Conservation (phyloP, 129 eudicot species). For the Chrysanthemum seticuspe region DNA sequence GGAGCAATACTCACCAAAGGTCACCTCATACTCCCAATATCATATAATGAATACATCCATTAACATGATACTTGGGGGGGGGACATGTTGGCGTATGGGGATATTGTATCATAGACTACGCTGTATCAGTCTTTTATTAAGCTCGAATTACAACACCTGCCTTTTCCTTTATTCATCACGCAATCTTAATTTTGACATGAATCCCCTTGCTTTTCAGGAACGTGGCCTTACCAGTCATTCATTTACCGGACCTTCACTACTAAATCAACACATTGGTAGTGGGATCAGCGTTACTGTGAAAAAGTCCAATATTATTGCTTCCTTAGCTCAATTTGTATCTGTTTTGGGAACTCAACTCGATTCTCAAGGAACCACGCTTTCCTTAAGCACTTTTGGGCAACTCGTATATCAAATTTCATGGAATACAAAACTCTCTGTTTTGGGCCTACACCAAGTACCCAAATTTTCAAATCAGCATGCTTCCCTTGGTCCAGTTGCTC, state of each 20-base stretch:
- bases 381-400: conserved; percentile 75
- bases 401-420: conserved; percentile 57
- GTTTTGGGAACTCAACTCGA: conserved; percentile 33
- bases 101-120: too few relatives aligned
- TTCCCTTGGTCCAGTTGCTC: conserved; percentile 49
- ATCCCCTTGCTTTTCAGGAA: conserved; percentile 6
- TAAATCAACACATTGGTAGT: conserved; percentile 62
- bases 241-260: conserved; percentile 62
- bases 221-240: conserved; percentile 42
- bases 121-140: too few relatives aligned
- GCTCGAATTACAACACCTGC: too few relatives aligned
- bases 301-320: conserved; percentile 52
- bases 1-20: too few relatives aligned
- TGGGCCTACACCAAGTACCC: conserved; percentile 53
- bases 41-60: too few relatives aligned
- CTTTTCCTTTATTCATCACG: too few relatives aligned
- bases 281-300: conserved; percentile 56
- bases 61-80: too few relatives aligned
- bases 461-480: conserved; percentile 31
- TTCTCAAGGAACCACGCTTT: conserved; percentile 34
- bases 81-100: too few relatives aligned
- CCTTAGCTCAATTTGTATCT: conserved; percentile 73
- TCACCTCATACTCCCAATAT: too few relatives aligned
- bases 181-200: too few relatives aligned
- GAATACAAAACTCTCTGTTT: conserved; percentile 58